phyloP scores from a whole-genome alignment of 2,329 filamentous ascomycete genomes.

The Fusarium chlamydosporum region DNA sequence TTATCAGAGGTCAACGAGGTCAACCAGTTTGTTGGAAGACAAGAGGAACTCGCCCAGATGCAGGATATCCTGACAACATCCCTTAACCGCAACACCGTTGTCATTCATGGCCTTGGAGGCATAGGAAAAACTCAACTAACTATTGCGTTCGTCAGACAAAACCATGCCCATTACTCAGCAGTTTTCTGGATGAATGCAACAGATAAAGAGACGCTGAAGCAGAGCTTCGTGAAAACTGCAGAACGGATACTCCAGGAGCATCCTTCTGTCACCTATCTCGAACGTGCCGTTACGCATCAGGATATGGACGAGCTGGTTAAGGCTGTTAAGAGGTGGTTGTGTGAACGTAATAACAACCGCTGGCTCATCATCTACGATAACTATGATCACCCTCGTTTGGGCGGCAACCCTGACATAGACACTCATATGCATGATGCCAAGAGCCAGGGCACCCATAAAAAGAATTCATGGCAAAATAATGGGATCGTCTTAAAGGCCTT shows the following conservation, averaged over 20 bases:
- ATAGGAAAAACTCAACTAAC: conserved; percentile 3
- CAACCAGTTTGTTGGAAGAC: not conserved
- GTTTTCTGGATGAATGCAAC: conserved; percentile 1
- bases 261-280: not conserved
- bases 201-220: not conserved
- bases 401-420: too few relatives aligned
- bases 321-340: not conserved
- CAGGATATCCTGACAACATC: not conserved
- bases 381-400: too few relatives aligned
- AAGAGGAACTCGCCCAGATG: not conserved
- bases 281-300: not conserved
- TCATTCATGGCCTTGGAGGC: not conserved
- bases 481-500: too few relatives aligned
- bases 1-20: not conserved
- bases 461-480: too few relatives aligned
- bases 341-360: not conserved
- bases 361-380: too few relatives aligned
- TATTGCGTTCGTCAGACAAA: not conserved
- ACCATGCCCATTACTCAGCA: not conserved
- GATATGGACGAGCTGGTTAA: not conserved
- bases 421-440: too few relatives aligned
- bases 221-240: not conserved
- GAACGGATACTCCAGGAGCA: not conserved
- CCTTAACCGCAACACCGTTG: not conserved
- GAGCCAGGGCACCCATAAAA: too few relatives aligned